phyloP scores from a whole-genome alignment of 805 yeast species.

The Scheffersomyces lignosus region DNA sequence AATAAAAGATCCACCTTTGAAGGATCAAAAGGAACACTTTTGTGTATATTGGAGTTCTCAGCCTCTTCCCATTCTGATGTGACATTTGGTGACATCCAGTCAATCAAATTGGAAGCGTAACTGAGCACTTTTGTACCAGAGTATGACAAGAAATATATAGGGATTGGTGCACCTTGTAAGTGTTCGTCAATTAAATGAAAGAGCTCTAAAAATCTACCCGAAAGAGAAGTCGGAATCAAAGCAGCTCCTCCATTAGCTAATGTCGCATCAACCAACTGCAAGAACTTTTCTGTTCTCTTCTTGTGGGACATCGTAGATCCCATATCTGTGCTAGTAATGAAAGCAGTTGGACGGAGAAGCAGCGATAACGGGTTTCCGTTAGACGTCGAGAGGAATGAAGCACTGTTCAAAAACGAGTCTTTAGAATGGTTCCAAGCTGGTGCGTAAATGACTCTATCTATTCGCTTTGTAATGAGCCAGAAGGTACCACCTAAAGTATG shows the following conservation, averaged over 20 bases:
- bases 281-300: conserved; percentile 61
- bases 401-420: conserved; percentile 79
- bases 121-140: conserved; percentile 76
- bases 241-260: conserved; percentile 78
- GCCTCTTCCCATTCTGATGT: conserved; percentile 76
- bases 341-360: conserved; percentile 74
- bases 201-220: conserved; percentile 80
- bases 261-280: conserved; percentile 62
- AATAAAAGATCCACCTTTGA: conserved; percentile 55
- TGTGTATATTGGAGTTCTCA: conserved; percentile 35
- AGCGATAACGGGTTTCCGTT: conserved; percentile 64
- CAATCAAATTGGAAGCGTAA: conserved; percentile 86
- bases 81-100: conserved; percentile 94
- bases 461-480: conserved; percentile 73
- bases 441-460: conserved; percentile 83
- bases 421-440: conserved; percentile 94
- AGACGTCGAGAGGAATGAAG: conserved; percentile 50
- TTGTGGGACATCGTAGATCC: conserved; percentile 67
- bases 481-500: conserved; percentile 92
- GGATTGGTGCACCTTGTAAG: conserved; percentile 57
- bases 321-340: conserved; percentile 70
- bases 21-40: conserved; percentile 77
- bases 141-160: conserved; percentile 73
- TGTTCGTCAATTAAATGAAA: conserved; percentile 71
- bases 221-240: conserved; percentile 75